A percentile compares a stretch with the other conserved stretches of the same genome.
phyloP scores from a whole-genome alignment of 768 basidiomycete genomes.

The Cystofilobasidium ferigula region DNA sequence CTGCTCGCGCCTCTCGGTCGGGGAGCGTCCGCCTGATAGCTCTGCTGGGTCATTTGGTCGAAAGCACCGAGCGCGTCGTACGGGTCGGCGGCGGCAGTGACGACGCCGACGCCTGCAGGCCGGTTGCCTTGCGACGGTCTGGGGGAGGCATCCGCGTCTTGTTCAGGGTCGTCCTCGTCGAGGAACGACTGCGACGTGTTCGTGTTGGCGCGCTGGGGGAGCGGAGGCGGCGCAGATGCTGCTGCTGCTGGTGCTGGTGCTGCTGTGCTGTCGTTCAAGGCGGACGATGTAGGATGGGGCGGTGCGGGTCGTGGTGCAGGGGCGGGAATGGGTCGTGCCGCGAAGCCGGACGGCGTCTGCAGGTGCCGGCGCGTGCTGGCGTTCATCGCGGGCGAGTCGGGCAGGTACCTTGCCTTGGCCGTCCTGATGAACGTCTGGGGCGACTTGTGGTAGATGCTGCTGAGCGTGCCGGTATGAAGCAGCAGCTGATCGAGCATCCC shows the following conservation, averaged over 20 bases:
- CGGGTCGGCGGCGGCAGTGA: constrained; percentile 46
- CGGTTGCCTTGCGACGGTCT: background rate
- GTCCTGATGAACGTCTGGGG: constrained; percentile 81
- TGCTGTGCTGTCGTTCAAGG: no score
- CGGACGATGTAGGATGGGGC: no score
- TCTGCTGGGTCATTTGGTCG: constrained; percentile 31
- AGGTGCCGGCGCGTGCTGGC: constrained; percentile 42
- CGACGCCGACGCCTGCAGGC: constrained; percentile 36
- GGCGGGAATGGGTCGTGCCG: constrained; percentile 29
- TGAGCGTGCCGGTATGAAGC: constrained; percentile 53
- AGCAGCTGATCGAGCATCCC: constrained; percentile 89
- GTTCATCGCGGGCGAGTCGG: constrained; percentile 83
- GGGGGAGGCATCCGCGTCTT: constrained; percentile 34
- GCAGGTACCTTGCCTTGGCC: constrained; percentile 67
- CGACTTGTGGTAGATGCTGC: constrained; percentile 82
- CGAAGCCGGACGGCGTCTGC: constrained; percentile 16
- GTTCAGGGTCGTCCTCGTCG: constrained; percentile 28
- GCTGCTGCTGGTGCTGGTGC: constrained; percentile 31
- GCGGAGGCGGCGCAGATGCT: constrained; percentile 21
- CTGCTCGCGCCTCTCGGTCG: constrained; percentile 50
- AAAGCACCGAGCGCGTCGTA: constrained; percentile 64
- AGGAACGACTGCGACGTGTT: constrained; percentile 15
- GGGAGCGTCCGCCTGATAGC: constrained; percentile 55
- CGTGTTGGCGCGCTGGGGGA: constrained; percentile 3
- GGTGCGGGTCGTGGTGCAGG: constrained; percentile 29